Base-by-base conservation (phyloP, 2,329 filamentous ascomycete genomes). In the Epichloe scottii region DNA sequence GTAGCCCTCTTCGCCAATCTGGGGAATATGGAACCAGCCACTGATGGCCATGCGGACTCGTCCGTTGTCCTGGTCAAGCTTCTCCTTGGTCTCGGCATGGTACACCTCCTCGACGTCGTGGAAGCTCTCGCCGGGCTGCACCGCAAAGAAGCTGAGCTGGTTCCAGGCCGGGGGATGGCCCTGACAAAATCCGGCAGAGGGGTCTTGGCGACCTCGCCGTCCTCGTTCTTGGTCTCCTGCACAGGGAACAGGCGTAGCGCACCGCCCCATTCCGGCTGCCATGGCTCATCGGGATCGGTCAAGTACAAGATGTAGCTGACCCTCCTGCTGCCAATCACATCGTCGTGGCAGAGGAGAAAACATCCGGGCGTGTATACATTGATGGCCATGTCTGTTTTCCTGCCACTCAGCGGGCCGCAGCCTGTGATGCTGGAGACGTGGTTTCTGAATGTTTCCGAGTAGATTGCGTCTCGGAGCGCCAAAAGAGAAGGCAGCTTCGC, bases 91-190 rank as follows among this genome's bases (percentile, higher is more conserved):
- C 56, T 71, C 73, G 61, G 81, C 76, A 64, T 87, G 82, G 69
- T 96, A 97, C 4, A 98, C 93, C 70, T 98, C 93, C 70, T 97
- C 91, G 51, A 98, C 93, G 66, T 98, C 93, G 69, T 98, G 93
- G 69, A 97, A 98, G 66, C 91, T 97, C 76, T 95, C 84, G n/a
- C 93, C 93, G 0, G 93, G 93, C 71, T 96, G 89, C 6, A 98
- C 94, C 17, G 90, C 89, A 67, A 98, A 98, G 78, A 98, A 98
- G 60, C 87, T 93, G 54, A 98, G 77, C 72, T 98, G 93, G 68
- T 97, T 96, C 82, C 91, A 98, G 0, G 90, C 89, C 0, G 93
- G 93, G 93, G 90, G 53, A 98, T 95, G 41, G 83, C 79, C 60
- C 94, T 85, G 59, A 77, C 81, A 61, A 81, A 82, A 59, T 95